A percentile compares a stretch with the other conserved stretches of the same genome.
phyloP scores from a whole-genome alignment of 2,329 filamentous ascomycete genomes.

The Cercospora sesami region DNA sequence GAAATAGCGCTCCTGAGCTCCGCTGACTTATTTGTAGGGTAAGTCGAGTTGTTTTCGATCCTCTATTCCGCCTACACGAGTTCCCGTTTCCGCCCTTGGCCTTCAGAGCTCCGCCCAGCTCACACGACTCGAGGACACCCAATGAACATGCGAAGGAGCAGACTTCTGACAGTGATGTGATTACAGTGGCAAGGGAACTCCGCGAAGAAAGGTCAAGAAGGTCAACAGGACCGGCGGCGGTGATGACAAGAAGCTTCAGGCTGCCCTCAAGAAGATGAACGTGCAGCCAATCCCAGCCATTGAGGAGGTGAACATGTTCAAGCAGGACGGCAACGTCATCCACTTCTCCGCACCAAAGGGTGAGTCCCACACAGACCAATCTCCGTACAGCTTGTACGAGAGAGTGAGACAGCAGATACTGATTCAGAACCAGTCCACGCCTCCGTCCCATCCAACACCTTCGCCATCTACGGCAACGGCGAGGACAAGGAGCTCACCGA shows the following conservation, averaged over 20 bases:
- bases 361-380: constrained; percentile 51
- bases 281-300: constrained; percentile 99
- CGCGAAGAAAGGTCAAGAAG: constrained; percentile 97
- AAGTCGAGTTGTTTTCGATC: constrained; percentile 26
- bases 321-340: constrained; percentile 99
- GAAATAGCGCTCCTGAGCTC: neutral
- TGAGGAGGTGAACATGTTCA: constrained; percentile 99
- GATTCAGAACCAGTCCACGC: constrained; percentile 72
- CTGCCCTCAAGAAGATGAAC: constrained; percentile 97
- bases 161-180: constrained; percentile 26
- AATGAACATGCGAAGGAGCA: neutral
- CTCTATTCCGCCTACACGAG: neutral
- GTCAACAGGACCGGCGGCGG: constrained; percentile 87
- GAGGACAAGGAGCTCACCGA: constrained; percentile 99
- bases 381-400: neutral
- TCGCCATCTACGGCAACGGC: constrained; percentile 97
- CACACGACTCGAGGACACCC: neutral
- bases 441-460: constrained; percentile 96
- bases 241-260: constrained; percentile 99
- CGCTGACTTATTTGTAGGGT: constrained; percentile 38
- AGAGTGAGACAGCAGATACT: neutral
- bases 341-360: constrained; percentile 98
- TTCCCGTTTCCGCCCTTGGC: constrained; percentile 4
- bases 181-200: constrained; percentile 90
- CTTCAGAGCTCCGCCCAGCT: neutral